phyloP scores from a whole-genome alignment of 2,329 filamentous ascomycete species.

The Pseudogymnoascus sp. region DNA sequence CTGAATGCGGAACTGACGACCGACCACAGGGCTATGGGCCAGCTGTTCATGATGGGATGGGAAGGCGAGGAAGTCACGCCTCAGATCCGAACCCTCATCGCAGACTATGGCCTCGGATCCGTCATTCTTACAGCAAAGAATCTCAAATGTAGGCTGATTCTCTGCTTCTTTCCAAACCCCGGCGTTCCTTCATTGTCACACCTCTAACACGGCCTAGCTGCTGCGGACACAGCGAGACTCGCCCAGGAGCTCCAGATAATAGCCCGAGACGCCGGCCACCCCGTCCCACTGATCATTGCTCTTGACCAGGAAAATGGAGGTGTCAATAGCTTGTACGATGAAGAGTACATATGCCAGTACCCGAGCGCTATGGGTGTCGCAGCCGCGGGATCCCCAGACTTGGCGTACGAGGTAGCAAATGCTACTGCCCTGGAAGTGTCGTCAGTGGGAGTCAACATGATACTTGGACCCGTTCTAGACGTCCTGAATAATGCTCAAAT shows the following conservation, averaged over 20 bases:
- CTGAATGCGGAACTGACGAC: background rate
- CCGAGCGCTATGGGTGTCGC: constrained; percentile 95
- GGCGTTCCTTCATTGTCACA: background rate
- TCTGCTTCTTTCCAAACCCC: background rate
- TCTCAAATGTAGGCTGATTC: constrained; percentile 61
- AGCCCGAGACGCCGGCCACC: constrained; percentile 83
- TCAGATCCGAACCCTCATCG: constrained; percentile 73
- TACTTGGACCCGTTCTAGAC: constrained; percentile 87
- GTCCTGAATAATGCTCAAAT: constrained; percentile 89
- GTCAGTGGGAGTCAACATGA: constrained; percentile 91
- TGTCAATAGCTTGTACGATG: constrained; percentile 93
- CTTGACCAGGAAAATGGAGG: constrained; percentile 97
- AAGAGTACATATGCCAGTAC: constrained; percentile 92
- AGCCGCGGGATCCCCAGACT: constrained; percentile 76
- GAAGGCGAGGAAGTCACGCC: constrained; percentile 78
- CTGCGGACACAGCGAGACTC: constrained; percentile 78
- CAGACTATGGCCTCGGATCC: constrained; percentile 80
- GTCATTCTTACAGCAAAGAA: constrained; percentile 81
- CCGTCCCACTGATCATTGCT: constrained; percentile 80
- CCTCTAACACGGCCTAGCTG: constrained; percentile 50
- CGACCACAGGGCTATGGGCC: constrained; percentile 57
- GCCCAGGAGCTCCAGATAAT: constrained; percentile 90
- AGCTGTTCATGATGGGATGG: constrained; percentile 78
- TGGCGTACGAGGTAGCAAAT: constrained; percentile 85
- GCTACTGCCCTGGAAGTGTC: constrained; percentile 88